These are phyloP conservation scores for Boletus pseudo-olivaceus DNA, from an alignment of 768 basidiomycete genomes.

Conservation along the genomic window DNA sequence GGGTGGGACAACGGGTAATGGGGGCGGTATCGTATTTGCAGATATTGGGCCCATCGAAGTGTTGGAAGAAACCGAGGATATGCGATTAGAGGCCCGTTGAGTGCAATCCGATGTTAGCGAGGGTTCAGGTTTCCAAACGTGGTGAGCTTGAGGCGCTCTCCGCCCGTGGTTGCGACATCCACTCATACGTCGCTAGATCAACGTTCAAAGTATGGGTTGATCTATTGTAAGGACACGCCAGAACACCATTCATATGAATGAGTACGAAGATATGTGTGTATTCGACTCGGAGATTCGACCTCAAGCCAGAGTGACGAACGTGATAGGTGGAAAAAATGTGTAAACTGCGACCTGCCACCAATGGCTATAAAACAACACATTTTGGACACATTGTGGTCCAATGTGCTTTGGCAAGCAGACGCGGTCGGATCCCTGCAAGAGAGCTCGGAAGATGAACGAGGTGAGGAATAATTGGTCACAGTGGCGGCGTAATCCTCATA, in stretches of 20 bases:
- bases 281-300: not conserved
- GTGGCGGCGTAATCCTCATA: not conserved
- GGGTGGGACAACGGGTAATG: not conserved
- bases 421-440: not conserved
- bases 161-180: no score
- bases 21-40: not conserved
- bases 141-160: not conserved
- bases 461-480: not conserved
- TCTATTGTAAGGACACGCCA: no score
- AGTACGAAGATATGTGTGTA: not conserved
- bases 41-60: not conserved
- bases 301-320: no score
- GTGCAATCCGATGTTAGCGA: not conserved
- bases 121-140: not conserved
- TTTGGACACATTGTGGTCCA: not conserved
- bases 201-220: no score
- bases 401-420: not conserved
- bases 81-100: not conserved
- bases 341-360: no score
- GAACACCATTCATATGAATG: no score
- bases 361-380: not conserved
- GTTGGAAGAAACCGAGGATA: not conserved
- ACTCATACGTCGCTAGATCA: no score
- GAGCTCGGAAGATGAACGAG: not conserved
- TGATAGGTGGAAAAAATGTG: no score